Percentiles rank a stretch among this genome's conserved stretches.
These are phyloP conservation scores for Lenwebbia sp. DNA, from an alignment of 345 rosid genomes.

Conservation along the genomic window DNA sequence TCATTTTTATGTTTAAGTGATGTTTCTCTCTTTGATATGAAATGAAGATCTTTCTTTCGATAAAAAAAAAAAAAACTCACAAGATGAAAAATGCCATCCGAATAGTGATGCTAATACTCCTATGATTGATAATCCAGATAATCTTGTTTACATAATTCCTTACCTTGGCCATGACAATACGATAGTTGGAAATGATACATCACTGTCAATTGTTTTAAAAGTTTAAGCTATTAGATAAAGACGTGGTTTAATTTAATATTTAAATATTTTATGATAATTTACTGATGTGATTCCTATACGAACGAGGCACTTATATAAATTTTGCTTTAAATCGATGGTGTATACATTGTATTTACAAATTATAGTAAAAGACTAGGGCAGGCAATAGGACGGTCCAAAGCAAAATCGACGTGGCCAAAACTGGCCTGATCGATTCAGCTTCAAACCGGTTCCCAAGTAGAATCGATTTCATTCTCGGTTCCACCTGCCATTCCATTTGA, in stretches of 20 bases:
- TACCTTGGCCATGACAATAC: not conserved
- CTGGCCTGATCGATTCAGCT: not conserved
- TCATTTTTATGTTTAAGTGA: too few relatives aligned
- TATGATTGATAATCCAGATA: not conserved
- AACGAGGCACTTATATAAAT: not conserved
- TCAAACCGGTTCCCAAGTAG: not conserved
- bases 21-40: too few relatives aligned
- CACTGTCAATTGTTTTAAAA: not conserved
- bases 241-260: too few relatives aligned
- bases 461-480: not conserved
- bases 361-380: not conserved
- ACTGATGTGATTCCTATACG: too few relatives aligned
- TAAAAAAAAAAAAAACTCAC: not conserved
- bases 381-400: not conserved
- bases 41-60: too few relatives aligned
- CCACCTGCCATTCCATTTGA: not conserved
- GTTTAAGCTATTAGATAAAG: too few relatives aligned
- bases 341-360: not conserved
- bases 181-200: not conserved
- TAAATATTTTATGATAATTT: too few relatives aligned
- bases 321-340: not conserved
- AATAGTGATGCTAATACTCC: not conserved
- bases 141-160: not conserved
- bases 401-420: not conserved
- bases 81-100: not conserved